phyloP scores from a whole-genome alignment of 1,284 basidiomycete genomes.

The Neonothopanus nambi region DNA sequence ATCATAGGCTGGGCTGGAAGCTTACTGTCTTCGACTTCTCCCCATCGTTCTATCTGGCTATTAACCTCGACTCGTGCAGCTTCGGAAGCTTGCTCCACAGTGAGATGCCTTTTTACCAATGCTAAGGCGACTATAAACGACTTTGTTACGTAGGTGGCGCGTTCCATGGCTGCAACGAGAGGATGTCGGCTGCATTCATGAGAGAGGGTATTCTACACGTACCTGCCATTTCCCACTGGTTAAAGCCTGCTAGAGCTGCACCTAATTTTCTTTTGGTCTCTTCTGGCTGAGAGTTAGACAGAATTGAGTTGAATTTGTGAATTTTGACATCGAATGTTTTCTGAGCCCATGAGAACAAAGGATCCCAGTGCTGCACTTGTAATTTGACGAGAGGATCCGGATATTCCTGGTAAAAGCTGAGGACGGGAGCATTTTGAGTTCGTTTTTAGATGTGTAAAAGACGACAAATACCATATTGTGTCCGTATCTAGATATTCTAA shows the following conservation, averaged over 20 bases:
- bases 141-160: conserved; percentile 89
- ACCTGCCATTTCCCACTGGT: conserved; percentile 89
- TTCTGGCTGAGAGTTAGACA: conserved; percentile 66
- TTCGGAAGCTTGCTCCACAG: conserved; percentile 82
- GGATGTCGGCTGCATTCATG: not conserved
- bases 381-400: conserved; percentile 77
- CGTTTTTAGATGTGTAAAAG: not conserved
- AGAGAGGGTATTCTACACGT: conserved; percentile 27
- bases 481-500: conserved; percentile 94
- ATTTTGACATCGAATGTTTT: conserved; percentile 69
- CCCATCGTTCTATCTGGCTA: conserved; percentile 96
- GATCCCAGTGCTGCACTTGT: conserved; percentile 90
- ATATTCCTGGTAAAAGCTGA: conserved; percentile 81
- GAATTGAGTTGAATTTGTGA: conserved; percentile 65
- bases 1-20: not conserved
- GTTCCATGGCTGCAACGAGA: conserved; percentile 76
- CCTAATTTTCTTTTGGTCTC: conserved; percentile 66
- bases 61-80: conserved; percentile 92
- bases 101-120: conserved; percentile 74
- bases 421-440: conserved; percentile 12
- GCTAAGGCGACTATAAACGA: conserved; percentile 90
- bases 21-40: conserved; percentile 98
- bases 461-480: conserved; percentile 77
- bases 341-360: conserved; percentile 80
- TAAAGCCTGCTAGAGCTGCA: conserved; percentile 60